Conservation (phyloP, 371 early-diverging fungal species). For the Choanephora cucurbitarum region DNA sequence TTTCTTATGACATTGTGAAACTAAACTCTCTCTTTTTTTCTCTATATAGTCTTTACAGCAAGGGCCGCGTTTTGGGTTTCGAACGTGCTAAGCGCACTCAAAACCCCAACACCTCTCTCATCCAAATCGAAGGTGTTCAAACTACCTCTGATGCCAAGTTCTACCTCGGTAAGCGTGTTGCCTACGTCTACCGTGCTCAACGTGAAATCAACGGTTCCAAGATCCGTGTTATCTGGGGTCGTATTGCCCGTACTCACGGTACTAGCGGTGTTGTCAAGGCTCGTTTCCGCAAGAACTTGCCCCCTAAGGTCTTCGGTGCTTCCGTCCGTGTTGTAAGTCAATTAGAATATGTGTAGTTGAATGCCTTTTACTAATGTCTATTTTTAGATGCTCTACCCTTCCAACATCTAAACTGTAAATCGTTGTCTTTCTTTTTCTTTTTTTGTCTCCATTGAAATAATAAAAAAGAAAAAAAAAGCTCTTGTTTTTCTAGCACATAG, state of each 20-base stretch:
- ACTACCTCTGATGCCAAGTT: slow-evolving; percentile 85
- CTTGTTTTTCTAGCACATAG: too few species aligned
- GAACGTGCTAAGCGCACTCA: slow-evolving; percentile 92
- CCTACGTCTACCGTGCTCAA: slow-evolving; percentile 87
- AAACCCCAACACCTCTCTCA: slow-evolving; percentile 86
- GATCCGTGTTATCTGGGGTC: slow-evolving; percentile 97
- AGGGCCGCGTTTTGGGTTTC: slow-evolving; percentile 95
- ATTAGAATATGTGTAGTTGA: not conserved
- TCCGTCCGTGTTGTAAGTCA: slow-evolving; percentile 85
- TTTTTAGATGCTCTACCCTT: slow-evolving; percentile 89
- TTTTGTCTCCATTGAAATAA: slow-evolving; percentile 1
- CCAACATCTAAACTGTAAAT: slow-evolving; percentile 70
- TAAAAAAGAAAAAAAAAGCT: slow-evolving; percentile 9
- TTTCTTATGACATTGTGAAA: not conserved
- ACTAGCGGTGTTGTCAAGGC: slow-evolving; percentile 96
- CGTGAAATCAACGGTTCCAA: slow-evolving; percentile 88
- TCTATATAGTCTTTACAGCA: slow-evolving; percentile 95
- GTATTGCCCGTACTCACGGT: slow-evolving; percentile 93
- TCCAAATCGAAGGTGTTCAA: slow-evolving; percentile 92
- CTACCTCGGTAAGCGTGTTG: slow-evolving; percentile 91
- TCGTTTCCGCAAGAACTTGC: slow-evolving; percentile 95
- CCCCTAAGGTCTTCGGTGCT: slow-evolving; percentile 92
- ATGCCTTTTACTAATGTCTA: not conserved
- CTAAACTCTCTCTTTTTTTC: too few species aligned
- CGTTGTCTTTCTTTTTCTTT: too few species aligned